Evolutionary conservation across 1,284 basidiomycete genomes (phyloP).

Genomic region (Mycena sp.): DNA sequence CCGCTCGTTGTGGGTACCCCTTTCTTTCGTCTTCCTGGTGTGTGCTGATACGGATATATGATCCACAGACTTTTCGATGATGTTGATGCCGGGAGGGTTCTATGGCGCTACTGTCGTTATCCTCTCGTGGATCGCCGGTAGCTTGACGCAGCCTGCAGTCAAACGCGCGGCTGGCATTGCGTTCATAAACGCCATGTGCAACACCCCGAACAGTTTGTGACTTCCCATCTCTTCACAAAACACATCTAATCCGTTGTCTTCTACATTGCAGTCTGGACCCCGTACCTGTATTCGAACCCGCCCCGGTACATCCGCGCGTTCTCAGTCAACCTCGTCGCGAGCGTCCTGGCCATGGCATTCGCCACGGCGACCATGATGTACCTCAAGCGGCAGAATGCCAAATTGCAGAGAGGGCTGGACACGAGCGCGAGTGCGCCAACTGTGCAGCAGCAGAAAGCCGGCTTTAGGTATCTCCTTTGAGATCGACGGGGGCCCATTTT

Average conservation of each 20-base stretch:
- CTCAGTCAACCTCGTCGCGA: slow-evolving; percentile 21
- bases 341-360: slow-evolving; percentile 20
- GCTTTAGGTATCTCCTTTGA: slow-evolving; percentile 19
- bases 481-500: no score
- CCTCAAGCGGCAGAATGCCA: slow-evolving; percentile 19
- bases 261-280: slow-evolving; percentile 5
- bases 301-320: slow-evolving; percentile 20
- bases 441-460: slow-evolving; percentile 10
- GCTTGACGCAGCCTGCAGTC: slow-evolving; percentile 48
- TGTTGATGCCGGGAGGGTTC: slow-evolving; percentile 39
- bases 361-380: slow-evolving; percentile 21
- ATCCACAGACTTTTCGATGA: slow-evolving; percentile 19
- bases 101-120: slow-evolving; percentile 48
- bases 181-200: slow-evolving; percentile 42
- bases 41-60: neutral
- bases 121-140: slow-evolving; percentile 49
- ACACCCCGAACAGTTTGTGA: slow-evolving; percentile 20
- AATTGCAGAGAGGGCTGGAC: slow-evolving; percentile 11
- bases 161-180: slow-evolving; percentile 53
- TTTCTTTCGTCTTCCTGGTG: slow-evolving; percentile 35
- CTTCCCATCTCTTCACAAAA: neutral
- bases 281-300: slow-evolving; percentile 18
- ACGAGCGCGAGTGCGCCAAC: slow-evolving; percentile 11
- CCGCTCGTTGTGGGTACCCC: slow-evolving; percentile 44
- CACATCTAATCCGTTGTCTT: neutral